Percentiles rank a stretch among this genome's conserved stretches.
phyloP scores from a whole-genome alignment of 2,329 filamentous ascomycete species.

The Magnaporthiopsis incrustans region DNA sequence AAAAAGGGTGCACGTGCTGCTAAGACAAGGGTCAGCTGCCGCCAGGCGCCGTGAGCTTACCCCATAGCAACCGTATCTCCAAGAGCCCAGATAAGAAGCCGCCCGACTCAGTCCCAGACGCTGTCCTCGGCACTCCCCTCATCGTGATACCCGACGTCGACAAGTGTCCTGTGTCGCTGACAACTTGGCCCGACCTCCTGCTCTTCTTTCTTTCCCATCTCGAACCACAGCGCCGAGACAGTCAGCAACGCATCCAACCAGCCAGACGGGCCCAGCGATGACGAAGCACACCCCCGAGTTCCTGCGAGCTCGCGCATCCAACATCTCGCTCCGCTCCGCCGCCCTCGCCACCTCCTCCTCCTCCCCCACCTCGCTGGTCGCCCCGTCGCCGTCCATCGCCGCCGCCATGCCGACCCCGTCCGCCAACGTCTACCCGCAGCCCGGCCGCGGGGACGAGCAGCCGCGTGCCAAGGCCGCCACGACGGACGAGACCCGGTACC shows the following conservation, averaged over 20 bases:
- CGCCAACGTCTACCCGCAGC: background rate
- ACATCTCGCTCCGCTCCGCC: slow-evolving; percentile 35
- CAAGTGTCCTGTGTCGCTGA: background rate
- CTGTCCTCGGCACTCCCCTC: background rate
- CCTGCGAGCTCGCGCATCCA: slow-evolving; percentile 34
- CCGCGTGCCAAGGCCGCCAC: background rate
- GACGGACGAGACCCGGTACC: slow-evolving; percentile 1
- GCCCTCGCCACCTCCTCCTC: slow-evolving; percentile 23
- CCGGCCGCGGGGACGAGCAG: too few relatives aligned
- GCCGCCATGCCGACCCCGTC: background rate
- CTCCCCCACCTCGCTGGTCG: slow-evolving; percentile 15
- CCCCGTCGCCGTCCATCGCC: background rate
- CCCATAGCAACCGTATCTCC: background rate
- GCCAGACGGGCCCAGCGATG: slow-evolving; percentile 23
- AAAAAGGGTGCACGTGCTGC: background rate
- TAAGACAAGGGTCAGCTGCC: background rate
- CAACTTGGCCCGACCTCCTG: background rate
- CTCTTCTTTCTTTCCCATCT: background rate
- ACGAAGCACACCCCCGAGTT: slow-evolving; percentile 36
- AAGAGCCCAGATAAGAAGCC: background rate
- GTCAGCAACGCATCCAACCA: background rate
- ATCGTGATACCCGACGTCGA: background rate
- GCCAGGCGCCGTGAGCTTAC: background rate
- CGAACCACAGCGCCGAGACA: background rate
- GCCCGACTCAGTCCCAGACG: background rate